Base-by-base conservation (phyloP, 768 basidiomycete species). In the Boletus reticuloceps region DNA sequence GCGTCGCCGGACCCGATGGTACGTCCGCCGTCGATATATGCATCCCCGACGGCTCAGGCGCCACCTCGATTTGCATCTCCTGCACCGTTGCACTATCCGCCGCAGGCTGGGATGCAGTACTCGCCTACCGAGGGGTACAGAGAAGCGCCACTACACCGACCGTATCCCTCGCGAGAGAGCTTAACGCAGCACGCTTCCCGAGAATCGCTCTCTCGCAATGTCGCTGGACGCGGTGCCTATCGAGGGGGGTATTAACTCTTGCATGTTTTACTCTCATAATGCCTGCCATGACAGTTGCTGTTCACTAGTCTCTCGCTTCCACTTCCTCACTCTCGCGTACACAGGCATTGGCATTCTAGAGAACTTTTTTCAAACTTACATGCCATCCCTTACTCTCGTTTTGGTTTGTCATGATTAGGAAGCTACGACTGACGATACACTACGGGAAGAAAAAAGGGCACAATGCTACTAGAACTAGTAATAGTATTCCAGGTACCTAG, bases 91-190 rank as follows among this genome's bases (percentile, higher is more conserved):
- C 79, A 65, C 61, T 80, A 63, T 73, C 79, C 55, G 60, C 75
- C 58, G 51, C 72, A 59, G 53, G 55, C 60, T 32, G 66, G 63
- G 10, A 52, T 47, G 54, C 59, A 60, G 10, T 63, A 61, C 65
- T 54, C 58, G 58, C 53, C 72, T 55, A 63, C 54, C 22, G 73
- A 75, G 12, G 76, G 72, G 5, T 75, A 74, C 56, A 74, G 85
- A 44, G 82, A 87, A 61, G 85, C 86, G 6, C 82, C 88, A 2
- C 65, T 83, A 1, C 85, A 89, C 63, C 77, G 88, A 53, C 85
- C 85, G 2, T 69, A 77, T 51, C 64, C 66, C 6, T 58, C 59
- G 25, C 58, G 65, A 20, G 64, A 62, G 6, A 58, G 27, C 37
- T 56, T 56, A 36, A 43, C 8, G 27, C 38, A 47, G 41, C 54